Conservation (phyloP, 257 asterid genomes). For the Pogostemon cablin region DNA sequence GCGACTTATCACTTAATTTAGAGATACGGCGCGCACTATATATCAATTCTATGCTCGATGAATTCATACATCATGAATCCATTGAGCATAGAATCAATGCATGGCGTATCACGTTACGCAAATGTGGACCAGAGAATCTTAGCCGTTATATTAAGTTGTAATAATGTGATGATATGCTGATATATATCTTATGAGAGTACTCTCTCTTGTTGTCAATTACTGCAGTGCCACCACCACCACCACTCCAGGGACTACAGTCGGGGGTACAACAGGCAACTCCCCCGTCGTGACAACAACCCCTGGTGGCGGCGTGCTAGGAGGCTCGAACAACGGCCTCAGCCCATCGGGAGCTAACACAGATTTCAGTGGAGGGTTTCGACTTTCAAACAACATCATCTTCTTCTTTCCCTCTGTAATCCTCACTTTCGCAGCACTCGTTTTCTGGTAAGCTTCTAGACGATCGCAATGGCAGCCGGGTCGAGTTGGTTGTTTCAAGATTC, state of each 20-base stretch:
- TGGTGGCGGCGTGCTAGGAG: conserved; percentile 50
- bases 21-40: too few relatives aligned
- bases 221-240: conserved; percentile 35
- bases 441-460: conserved; percentile 39
- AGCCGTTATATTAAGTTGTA: too few relatives aligned
- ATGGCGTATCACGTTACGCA: too few relatives aligned
- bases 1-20: too few relatives aligned
- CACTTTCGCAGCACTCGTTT: conserved; percentile 30
- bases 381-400: conserved; percentile 17
- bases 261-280: conserved; percentile 42
- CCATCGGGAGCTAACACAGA: conserved; percentile 60
- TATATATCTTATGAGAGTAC: too few relatives aligned
- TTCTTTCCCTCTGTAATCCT: conserved; percentile 31
- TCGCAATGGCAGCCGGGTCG: conserved; percentile 17
- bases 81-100: too few relatives aligned
- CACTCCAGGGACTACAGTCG: conserved; percentile 35
- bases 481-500: conserved; percentile 32
- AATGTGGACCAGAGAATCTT: too few relatives aligned
- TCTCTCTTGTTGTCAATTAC: neutral
- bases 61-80: too few relatives aligned
- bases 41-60: too few relatives aligned
- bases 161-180: too few relatives aligned
- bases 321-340: conserved; percentile 57
- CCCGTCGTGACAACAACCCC: conserved; percentile 58
- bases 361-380: conserved; percentile 39